Evolutionary conservation across 257 asterid genomes (phyloP), one percentile per base, ranked within the genome.

Genomic region (Primulina huaijiensis): DNA sequence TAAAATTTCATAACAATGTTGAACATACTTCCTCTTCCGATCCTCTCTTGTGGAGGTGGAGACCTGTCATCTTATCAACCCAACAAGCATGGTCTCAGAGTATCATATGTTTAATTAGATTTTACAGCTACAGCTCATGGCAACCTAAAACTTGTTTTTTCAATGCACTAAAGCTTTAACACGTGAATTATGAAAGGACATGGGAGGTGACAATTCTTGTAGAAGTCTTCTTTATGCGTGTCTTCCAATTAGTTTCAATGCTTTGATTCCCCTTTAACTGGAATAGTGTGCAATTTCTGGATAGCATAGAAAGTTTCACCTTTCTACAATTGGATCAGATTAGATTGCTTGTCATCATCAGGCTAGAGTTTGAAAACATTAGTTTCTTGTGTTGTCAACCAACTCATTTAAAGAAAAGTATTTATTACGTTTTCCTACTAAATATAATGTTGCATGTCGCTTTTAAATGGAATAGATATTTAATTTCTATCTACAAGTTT

Each of bases 21-120:
- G 43, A 21, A 7, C 27, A 1, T 25, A 27, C 67, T 60, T 60
- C 38, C 40, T 70, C 30, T 16, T 37, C 8, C 5, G 40, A 56
- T 64, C 64, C 33, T 17, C 25, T 6, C n/a, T 9, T 38, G 37
- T 65, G 30, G 67, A 65, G 27, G 38, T 59, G 46, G 65, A 64
- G 34, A 19, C 60, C 23, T 25, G 9, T 35, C 61, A 50, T 70
- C 70, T 27, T 64, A 55, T 37, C 30, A n/a, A 37, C 30, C 6
- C 57, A 62, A 62, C 60, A 59, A 60, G 34, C 25, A 43, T 34
- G 7, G 25, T 70, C 2, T 23, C 62, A 40, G 62, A 23, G 20
- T 56, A 6, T 19, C 59, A 56, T 55, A 7, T 58, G 31, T 9
- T 1, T 20, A 29, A 60, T 46, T 25, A 40, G n/a, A n/a, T 60